phyloP scores from a whole-genome alignment of 345 rosid species.

The Ceriops decandra region DNA sequence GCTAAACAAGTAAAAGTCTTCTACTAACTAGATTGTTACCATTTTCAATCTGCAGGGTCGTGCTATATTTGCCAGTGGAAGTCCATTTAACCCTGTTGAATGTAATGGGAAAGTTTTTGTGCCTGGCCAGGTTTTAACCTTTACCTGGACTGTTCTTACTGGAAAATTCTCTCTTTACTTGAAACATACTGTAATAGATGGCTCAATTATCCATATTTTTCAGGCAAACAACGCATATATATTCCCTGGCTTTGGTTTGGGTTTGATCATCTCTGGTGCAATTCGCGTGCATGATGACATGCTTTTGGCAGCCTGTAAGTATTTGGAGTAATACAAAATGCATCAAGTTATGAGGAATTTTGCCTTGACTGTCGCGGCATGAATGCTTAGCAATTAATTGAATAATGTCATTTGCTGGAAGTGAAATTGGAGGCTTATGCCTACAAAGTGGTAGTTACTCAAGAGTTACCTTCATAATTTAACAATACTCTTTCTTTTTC shows the following conservation, averaged over 20 bases:
- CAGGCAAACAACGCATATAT: conserved; percentile 97
- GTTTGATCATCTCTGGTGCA: conserved; percentile 83
- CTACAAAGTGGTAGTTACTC: neutral
- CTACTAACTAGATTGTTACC: neutral
- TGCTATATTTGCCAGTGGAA: conserved; percentile 94
- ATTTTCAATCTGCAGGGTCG: conserved; percentile 55
- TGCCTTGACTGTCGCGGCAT: neutral
- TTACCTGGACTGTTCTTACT: conserved; percentile 6
- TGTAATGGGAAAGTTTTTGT: conserved; percentile 54
- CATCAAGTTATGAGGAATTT: conserved; percentile 1
- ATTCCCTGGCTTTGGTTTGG: conserved; percentile 94
- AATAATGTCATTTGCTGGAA: too few species aligned
- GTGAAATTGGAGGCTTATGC: neutral
- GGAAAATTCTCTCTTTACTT: neutral
- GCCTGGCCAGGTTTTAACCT: conserved; percentile 75
- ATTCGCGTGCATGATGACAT: conserved; percentile 88
- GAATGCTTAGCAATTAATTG: too few species aligned
- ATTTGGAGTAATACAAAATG: neutral
- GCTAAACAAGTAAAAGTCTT: neutral
- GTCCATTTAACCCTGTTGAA: conserved; percentile 86
- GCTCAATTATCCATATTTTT: conserved; percentile 14
- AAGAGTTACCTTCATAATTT: neutral
- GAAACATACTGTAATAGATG: neutral
- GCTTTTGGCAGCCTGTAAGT: conserved; percentile 99
- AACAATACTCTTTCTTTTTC: neutral